Conservation (phyloP, 495 filamentous ascomycete genomes). For the Penicillium fimorum region DNA sequence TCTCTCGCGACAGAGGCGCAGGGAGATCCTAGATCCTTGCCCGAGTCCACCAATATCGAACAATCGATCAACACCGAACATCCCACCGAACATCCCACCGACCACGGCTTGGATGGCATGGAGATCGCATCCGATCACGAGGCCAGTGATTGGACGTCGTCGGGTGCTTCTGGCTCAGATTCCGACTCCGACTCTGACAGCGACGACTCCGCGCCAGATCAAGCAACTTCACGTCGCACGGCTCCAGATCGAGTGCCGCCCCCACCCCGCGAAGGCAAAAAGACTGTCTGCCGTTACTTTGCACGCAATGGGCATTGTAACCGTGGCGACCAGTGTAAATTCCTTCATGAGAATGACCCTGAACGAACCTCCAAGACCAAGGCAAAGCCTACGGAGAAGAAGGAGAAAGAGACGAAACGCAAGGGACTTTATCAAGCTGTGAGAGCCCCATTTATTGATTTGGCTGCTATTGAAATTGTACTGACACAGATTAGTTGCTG, state of each 20-base stretch:
- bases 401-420: slow-evolving; percentile 35
- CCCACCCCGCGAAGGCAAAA: slow-evolving; percentile 41
- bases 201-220: slow-evolving; percentile 45
- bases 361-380: slow-evolving; percentile 37
- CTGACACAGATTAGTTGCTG: slow-evolving; percentile 38
- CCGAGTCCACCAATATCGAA: background rate
- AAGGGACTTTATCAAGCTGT: slow-evolving; percentile 54
- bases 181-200: slow-evolving; percentile 27
- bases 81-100: slow-evolving; percentile 10
- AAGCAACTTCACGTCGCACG: slow-evolving; percentile 39
- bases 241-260: slow-evolving; percentile 44
- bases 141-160: slow-evolving; percentile 38
- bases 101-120: slow-evolving; percentile 5
- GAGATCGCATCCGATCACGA: slow-evolving; percentile 18
- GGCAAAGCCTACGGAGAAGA: slow-evolving; percentile 31
- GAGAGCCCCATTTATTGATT: slow-evolving; percentile 24
- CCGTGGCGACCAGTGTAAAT: slow-evolving; percentile 47
- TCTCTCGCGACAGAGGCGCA: background rate
- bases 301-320: slow-evolving; percentile 45
- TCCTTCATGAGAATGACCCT: slow-evolving; percentile 39
- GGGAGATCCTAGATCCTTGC: background rate
- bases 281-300: slow-evolving; percentile 45
- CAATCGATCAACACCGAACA: slow-evolving; percentile 25
- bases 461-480: slow-evolving; percentile 8
- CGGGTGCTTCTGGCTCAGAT: slow-evolving; percentile 36